A percentile compares a stretch with the other conserved stretches of the same genome.
Evolutionary conservation across 257 asterid genomes (phyloP).

Genomic region (Ilex asprella): DNA sequence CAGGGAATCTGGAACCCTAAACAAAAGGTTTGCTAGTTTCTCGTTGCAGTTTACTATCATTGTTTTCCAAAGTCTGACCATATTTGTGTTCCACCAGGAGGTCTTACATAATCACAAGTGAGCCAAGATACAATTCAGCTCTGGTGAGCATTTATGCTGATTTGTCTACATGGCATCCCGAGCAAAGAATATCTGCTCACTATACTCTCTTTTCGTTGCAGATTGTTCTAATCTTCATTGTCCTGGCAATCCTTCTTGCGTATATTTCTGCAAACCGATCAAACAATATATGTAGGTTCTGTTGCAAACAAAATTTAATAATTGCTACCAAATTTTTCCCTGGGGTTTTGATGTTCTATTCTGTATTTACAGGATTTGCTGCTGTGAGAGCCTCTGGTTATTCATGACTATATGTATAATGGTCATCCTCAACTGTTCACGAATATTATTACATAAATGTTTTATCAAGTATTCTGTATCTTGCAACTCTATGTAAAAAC

Average conservation of each 20-base stretch:
- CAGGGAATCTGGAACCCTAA: constrained; percentile 82
- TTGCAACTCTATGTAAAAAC: too few relatives aligned
- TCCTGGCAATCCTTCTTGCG: constrained; percentile 53
- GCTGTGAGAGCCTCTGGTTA: too few relatives aligned
- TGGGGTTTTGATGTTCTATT: too few relatives aligned
- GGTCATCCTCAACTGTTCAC: too few relatives aligned
- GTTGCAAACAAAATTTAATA: not conserved
- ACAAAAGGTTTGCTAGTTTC: constrained; percentile 26
- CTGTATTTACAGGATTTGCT: too few relatives aligned
- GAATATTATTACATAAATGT: too few relatives aligned
- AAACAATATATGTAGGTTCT: constrained; percentile 39
- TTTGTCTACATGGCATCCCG: not conserved
- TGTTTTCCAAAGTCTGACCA: constrained; percentile 2
- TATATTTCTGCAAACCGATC: constrained; percentile 36
- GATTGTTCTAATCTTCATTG: constrained; percentile 54
- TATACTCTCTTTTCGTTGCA: constrained; percentile 29
- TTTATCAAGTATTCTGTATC: too few relatives aligned
- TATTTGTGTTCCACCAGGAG: constrained; percentile 38
- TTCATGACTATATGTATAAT: too few relatives aligned
- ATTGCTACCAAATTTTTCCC: not conserved
- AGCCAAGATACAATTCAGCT: constrained; percentile 42
- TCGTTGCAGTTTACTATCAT: not conserved
- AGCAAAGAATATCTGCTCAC: not conserved
- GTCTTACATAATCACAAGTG: constrained; percentile 55
- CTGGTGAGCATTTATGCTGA: constrained; percentile 37